Evolutionary conservation across 2,329 filamentous ascomycete genomes (phyloP).

Genomic region (Aspergillus brunneoviolaceus): DNA sequence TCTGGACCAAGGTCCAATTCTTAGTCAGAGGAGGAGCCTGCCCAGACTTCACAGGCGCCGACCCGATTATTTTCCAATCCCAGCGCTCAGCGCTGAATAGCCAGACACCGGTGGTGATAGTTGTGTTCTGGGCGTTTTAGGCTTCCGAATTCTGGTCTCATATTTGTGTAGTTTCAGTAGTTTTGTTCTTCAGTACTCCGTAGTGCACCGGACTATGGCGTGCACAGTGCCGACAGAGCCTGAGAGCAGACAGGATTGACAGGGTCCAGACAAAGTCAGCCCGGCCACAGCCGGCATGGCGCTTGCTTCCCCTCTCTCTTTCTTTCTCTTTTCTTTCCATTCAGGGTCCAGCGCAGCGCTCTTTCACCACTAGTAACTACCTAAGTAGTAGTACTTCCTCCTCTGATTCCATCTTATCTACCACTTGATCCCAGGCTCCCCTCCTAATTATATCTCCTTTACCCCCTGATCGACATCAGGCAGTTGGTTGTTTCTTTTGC

Average conservation of each 20-base stretch:
- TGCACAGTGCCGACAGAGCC: not conserved
- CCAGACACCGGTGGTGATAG: not conserved
- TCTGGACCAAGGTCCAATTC: no score
- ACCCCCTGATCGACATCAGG: not conserved
- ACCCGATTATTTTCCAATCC: not conserved
- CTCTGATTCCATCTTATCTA: not conserved
- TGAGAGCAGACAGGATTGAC: not conserved
- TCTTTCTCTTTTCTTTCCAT: not conserved
- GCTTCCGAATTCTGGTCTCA: not conserved
- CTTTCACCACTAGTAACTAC: not conserved
- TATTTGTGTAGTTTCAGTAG: not conserved
- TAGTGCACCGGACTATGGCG: not conserved
- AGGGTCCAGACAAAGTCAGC: conserved; percentile 1
- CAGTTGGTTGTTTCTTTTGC: not conserved
- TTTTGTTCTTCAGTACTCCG: not conserved
- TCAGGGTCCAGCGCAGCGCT: not conserved
- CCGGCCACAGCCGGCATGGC: no score
- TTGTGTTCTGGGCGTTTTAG: conserved; percentile 1
- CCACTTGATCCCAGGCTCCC: not conserved
- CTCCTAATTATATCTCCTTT: not conserved
- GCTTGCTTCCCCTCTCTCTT: not conserved
- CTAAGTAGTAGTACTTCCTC: no score
- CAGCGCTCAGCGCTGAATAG: not conserved
- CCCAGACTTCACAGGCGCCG: not conserved
- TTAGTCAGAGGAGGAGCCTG: not conserved